Evolutionary conservation across 106 monocot genomes (phyloP), one percentile per base, ranked within the genome.

Genomic region (Alisma plantagoaquatica): DNA sequence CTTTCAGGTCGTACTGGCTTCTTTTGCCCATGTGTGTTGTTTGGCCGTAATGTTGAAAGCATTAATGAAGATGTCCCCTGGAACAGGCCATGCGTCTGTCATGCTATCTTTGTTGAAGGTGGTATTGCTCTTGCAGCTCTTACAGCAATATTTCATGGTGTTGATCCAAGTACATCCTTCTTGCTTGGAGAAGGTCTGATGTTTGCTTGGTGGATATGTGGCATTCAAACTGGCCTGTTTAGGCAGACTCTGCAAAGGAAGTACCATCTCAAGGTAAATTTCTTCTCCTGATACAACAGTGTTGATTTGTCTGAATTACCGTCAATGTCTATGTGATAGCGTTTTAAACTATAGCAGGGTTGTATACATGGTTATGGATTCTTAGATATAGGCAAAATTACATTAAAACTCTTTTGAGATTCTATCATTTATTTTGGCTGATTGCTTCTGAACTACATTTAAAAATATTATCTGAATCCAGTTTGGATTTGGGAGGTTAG

Each of bases 151-250:
- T 70, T 87, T 45, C 87, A 93, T 64, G 93, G 93, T 29, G 51
- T 87, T 59, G 83, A 93, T 33, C 93, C 93, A 42, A 72, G 69
- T 33, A 83, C 80, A 3, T 57, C 93, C 23, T 93, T 87, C 57
- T 66, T 93, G 15, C 73, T 87, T 49, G 87, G 74, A 30, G 93
- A 93, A 83, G 87, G 80, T 25, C 64, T 93, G 41, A 29, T 83
- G 12, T 87, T 93, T 53, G 54, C 68, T 22, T 93, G 93, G 93
- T 93, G 93, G 93, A 77, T 93, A 80, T 93, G 93, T 73, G 80
- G 79, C 46, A 75, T 87, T 27, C 80, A 93, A 59, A 93, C 83
- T 29, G 83, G 93, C 24, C 63, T 87, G 8, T 72, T 83, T 19
- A 58, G 93, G 30, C 87, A 93, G 60, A 69, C 70, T 17, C 63